Evolutionary conservation across 1,139 yeast species (phyloP), one percentile per base, ranked within the genome.

Genomic region (Protomyces arabidopsidicola): DNA sequence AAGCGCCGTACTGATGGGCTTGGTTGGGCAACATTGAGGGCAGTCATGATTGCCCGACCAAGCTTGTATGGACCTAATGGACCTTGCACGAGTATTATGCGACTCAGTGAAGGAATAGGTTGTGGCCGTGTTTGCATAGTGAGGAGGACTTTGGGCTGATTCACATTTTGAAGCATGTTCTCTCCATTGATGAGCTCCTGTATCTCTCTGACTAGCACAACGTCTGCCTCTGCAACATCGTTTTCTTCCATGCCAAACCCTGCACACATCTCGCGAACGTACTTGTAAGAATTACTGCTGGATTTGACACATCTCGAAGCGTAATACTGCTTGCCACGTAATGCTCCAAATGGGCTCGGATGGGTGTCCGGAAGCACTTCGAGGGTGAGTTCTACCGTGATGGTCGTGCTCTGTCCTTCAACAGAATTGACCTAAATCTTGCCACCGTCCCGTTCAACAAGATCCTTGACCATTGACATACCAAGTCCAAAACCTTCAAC

Each of bases 401-500:
- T n/a, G n/a, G n/a, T n/a, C n/a, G n/a, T n/a, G n/a, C n/a, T n/a
- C n/a, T n/a, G n/a, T n/a, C n/a, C n/a, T n/a, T n/a, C n/a, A n/a
- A n/a, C n/a, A n/a, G n/a, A n/a, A n/a, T n/a, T n/a, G n/a, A n/a
- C n/a, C n/a, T n/a, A n/a, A n/a, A n/a, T n/a, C n/a, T n/a, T n/a
- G n/a, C n/a, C n/a, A n/a, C n/a, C n/a, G n/a, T n/a, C n/a, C n/a
- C n/a, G n/a, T n/a, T n/a, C n/a, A n/a, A n/a, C n/a, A n/a, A n/a
- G n/a, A n/a, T n/a, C n/a, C n/a, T n/a, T n/a, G n/a, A n/a, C n/a
- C n/a, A n/a, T n/a, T n/a, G n/a, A n/a, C n/a, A n/a, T n/a, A n/a
- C n/a, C n/a, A 22, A 55, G 53, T 6, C 59, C 59, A 6, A 42
- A 34, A 10, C 59, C 59, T 1, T 96, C 89, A 0, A 96, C 88